These are phyloP conservation scores for Claviceps sp. DNA, from an alignment of 2,329 filamentous ascomycete species.

Conservation along the genomic window DNA sequence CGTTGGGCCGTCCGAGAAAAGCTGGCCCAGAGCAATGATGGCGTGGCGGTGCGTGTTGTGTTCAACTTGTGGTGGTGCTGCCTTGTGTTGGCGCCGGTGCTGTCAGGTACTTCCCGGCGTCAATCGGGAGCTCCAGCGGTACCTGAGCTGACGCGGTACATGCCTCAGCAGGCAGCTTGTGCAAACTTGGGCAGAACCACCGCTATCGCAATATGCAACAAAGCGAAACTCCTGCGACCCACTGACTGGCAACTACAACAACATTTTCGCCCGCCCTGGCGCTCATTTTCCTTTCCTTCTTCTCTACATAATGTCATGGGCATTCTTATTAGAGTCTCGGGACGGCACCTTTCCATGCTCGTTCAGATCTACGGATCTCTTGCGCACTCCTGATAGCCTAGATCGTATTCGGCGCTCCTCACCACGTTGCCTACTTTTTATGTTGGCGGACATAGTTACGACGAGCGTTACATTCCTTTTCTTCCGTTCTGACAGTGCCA, in stretches of 20 bases:
- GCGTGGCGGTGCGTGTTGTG: too few species aligned
- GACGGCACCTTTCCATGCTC: slow-evolving; percentile 79
- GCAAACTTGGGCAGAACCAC: neutral
- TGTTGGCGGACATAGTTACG: slow-evolving; percentile 29
- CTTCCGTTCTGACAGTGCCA: neutral
- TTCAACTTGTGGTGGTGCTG: too few species aligned
- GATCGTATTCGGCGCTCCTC: slow-evolving; percentile 63
- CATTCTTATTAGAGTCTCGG: slow-evolving; percentile 99
- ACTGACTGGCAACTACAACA: neutral
- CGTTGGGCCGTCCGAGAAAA: neutral
- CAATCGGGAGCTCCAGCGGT: neutral
- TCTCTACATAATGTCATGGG: slow-evolving; percentile 61
- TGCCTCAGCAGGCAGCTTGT: neutral
- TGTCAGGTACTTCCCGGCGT: neutral
- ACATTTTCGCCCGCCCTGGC: slow-evolving; percentile 12
- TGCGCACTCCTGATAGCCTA: slow-evolving; percentile 98
- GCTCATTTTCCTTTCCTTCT: slow-evolving; percentile 18
- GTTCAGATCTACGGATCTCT: slow-evolving; percentile 78
- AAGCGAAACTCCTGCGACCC: slow-evolving; percentile 7
- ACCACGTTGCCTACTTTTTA: slow-evolving; percentile 49
- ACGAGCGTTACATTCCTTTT: slow-evolving; percentile 32
- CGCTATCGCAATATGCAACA: slow-evolving; percentile 15
- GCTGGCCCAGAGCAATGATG: neutral
- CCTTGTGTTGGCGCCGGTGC: neutral
- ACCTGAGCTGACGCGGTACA: neutral